These are phyloP conservation scores for Diaporthe nobilis DNA, from an alignment of 2,329 filamentous ascomycete species.

Conservation along the genomic window DNA sequence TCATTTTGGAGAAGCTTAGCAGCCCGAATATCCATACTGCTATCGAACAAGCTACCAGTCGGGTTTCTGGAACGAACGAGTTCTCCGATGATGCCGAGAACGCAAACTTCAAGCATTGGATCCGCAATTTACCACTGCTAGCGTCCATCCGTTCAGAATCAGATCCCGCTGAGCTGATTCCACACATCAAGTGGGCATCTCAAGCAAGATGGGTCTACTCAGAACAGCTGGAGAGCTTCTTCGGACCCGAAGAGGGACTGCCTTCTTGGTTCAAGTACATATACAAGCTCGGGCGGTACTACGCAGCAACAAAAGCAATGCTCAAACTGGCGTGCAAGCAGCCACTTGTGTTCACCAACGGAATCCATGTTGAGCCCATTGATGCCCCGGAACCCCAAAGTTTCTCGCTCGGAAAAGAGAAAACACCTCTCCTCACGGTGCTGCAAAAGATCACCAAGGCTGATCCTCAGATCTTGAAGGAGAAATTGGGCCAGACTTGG, in stretches of 20 bases:
- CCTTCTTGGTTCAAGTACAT: slow-evolving; percentile 42
- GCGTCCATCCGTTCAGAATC: background rate
- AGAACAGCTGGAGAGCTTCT: slow-evolving; percentile 43
- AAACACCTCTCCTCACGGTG: background rate
- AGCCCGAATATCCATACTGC: background rate
- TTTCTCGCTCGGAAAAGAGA: background rate
- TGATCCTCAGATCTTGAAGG: background rate
- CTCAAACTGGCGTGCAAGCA: slow-evolving; percentile 48
- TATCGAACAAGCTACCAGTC: background rate
- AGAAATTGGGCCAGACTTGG: slow-evolving; percentile 41
- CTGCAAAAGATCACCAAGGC: slow-evolving; percentile 13
- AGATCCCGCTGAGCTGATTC: background rate
- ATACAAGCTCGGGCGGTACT: slow-evolving; percentile 50
- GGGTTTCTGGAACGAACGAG: too few species aligned
- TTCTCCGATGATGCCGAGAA: background rate
- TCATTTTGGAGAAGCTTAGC: background rate
- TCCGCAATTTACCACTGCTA: background rate
- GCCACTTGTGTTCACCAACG: slow-evolving; percentile 44
- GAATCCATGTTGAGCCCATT: slow-evolving; percentile 44
- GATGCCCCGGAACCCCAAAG: background rate
- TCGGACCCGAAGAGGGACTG: slow-evolving; percentile 32
- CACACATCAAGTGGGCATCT: background rate
- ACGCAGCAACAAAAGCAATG: slow-evolving; percentile 47
- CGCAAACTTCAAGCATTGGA: background rate
- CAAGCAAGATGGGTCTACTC: slow-evolving; percentile 47